These are phyloP conservation scores for Mycena amicta DNA, from an alignment of 768 basidiomycete genomes.

Conservation along the genomic window DNA sequence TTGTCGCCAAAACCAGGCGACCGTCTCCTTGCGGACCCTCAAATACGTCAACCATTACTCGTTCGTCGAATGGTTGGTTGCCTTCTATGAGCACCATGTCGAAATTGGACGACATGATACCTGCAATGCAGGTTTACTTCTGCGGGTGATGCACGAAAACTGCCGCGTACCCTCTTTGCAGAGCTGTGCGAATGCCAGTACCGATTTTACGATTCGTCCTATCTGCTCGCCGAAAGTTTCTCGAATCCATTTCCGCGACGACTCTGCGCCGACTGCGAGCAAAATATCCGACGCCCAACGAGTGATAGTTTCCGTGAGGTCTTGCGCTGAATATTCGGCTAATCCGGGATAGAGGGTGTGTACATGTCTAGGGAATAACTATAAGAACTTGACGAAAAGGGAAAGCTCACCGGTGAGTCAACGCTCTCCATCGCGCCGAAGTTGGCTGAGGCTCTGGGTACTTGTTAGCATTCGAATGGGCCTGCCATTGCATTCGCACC, in stretches of 20 bases:
- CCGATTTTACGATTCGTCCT: constrained; percentile 64
- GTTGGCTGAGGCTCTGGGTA: constrained; percentile 71
- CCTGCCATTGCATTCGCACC: constrained; percentile 38
- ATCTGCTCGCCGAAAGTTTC: constrained; percentile 61
- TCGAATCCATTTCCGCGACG: constrained; percentile 42
- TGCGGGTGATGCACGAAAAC: too few relatives aligned
- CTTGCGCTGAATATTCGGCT: constrained; percentile 65
- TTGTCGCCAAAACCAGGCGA: constrained; percentile 64
- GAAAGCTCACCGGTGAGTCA: constrained; percentile 53
- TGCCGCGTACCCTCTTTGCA: constrained; percentile 51
- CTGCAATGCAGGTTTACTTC: neutral
- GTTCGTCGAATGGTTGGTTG: constrained; percentile 49
- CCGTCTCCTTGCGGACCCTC: constrained; percentile 20
- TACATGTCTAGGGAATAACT: constrained; percentile 44
- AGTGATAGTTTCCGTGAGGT: constrained; percentile 73
- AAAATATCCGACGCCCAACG: constrained; percentile 71
- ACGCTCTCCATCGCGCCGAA: constrained; percentile 74
- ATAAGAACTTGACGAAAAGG: neutral
- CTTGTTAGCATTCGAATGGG: neutral
- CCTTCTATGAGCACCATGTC: constrained; percentile 67
- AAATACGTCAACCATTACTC: constrained; percentile 64
- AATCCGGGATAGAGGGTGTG: constrained; percentile 68
- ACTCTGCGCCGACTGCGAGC: constrained; percentile 60
- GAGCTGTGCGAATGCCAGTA: constrained; percentile 63
- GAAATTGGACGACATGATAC: constrained; percentile 78